These are phyloP conservation scores for Barnettozyma populi DNA, from an alignment of 805 yeast genomes.

Conservation along the genomic window DNA sequence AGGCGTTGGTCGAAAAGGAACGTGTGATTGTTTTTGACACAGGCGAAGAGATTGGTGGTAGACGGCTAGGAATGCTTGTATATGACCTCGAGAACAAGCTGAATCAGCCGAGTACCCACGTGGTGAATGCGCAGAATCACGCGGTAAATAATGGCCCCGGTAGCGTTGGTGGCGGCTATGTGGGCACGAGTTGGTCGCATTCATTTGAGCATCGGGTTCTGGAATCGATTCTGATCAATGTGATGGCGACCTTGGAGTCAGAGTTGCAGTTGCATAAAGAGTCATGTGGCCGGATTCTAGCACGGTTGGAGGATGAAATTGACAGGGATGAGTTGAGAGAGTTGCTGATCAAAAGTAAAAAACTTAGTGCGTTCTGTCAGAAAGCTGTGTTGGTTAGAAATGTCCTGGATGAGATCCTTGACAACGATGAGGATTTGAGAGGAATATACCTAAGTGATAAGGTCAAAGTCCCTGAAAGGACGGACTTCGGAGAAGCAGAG, in stretches of 20 bases:
- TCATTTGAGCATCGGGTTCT: constrained; percentile 77
- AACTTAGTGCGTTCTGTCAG: constrained; percentile 67
- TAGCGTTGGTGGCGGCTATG: constrained; percentile 12
- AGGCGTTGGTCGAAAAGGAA: constrained; percentile 81
- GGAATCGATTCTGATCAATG: constrained; percentile 77
- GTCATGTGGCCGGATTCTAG: constrained; percentile 56
- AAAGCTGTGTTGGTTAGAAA: constrained; percentile 69
- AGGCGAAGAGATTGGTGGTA: constrained; percentile 46
- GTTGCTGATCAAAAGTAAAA: constrained; percentile 66
- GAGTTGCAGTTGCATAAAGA: constrained; percentile 58
- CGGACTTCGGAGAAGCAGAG: constrained; percentile 69
- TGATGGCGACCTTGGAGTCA: constrained; percentile 71
- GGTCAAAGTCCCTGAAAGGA: constrained; percentile 11
- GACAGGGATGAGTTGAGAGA: constrained; percentile 72
- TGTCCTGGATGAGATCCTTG: constrained; percentile 77
- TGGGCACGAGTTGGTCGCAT: constrained; percentile 32
- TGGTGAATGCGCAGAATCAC: not conserved
- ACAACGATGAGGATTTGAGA: constrained; percentile 79
- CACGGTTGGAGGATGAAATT: constrained; percentile 72
- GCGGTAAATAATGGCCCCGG: not conserved
- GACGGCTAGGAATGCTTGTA: constrained; percentile 68
- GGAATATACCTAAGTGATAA: constrained; percentile 67
- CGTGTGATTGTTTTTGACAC: constrained; percentile 80
- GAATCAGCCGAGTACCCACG: constrained; percentile 23
- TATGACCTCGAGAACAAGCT: constrained; percentile 79